Conservation (phyloP, 495 filamentous ascomycete species). For the Patellaria atrata region DNA sequence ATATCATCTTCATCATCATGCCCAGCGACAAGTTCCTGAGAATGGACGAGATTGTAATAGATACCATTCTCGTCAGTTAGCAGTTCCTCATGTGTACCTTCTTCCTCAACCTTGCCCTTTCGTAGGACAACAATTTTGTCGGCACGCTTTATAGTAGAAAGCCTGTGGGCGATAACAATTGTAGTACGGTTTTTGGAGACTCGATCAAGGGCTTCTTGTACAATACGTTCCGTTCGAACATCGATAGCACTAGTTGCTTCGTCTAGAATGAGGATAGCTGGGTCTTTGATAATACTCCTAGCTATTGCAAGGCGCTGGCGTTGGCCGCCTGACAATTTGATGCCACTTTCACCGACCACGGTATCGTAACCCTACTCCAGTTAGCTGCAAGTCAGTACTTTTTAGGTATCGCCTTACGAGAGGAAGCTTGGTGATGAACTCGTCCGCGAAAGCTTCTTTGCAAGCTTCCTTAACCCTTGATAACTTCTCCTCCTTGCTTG, state of each 20-base stretch:
- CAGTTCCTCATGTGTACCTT: conserved; percentile 21
- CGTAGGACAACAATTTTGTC: conserved; percentile 23
- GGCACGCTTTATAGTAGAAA: conserved; percentile 21
- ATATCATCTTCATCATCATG: conserved; percentile 2
- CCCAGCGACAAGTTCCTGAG: conserved; percentile 14
- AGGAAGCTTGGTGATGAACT: conserved; percentile 30
- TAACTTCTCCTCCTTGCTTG: conserved; percentile 17
- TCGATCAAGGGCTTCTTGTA: conserved; percentile 22
- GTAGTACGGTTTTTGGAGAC: conserved; percentile 22
- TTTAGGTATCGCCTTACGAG: conserved; percentile 4
- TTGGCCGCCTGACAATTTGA: conserved; percentile 21
- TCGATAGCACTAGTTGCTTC: conserved; percentile 26
- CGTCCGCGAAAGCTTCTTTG: conserved; percentile 27
- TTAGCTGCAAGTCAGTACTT: background rate
- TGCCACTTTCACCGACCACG: conserved; percentile 21
- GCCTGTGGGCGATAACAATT: conserved; percentile 23
- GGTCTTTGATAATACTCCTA: conserved; percentile 21
- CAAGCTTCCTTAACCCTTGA: conserved; percentile 19
- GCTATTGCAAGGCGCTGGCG: conserved; percentile 24
- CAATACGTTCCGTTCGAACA: conserved; percentile 19
- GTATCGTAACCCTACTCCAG: conserved; percentile 24
- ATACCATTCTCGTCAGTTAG: conserved; percentile 13
- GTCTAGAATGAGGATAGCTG: conserved; percentile 24
- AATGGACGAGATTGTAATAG: conserved; percentile 20
- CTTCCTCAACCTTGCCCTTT: conserved; percentile 19